Evolutionary conservation across 2,329 filamentous ascomycete genomes (phyloP).

Genomic region (Colletotrichum filicis): DNA sequence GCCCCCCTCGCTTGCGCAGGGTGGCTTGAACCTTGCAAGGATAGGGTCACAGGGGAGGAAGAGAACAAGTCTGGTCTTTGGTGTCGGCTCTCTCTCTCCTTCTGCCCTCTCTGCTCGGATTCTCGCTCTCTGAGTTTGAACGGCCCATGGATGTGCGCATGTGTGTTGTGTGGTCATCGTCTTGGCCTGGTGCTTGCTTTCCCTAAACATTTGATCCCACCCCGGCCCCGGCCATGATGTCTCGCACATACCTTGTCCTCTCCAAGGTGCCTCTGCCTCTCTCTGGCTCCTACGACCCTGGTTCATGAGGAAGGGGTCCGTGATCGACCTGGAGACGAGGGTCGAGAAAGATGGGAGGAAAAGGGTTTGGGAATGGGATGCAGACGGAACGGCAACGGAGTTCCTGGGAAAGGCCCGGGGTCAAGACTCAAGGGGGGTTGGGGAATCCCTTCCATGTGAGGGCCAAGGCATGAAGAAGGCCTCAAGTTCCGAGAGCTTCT

Average conservation of each 20-base stretch:
- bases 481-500: constrained; percentile 31
- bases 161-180: constrained; percentile 6
- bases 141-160: neutral
- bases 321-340: constrained; percentile 36
- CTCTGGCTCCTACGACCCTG: constrained; percentile 20
- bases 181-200: constrained; percentile 25
- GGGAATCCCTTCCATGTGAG: constrained; percentile 2
- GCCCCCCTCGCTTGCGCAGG: constrained; percentile 35
- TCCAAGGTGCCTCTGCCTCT: constrained; percentile 30
- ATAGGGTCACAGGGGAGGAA: neutral
- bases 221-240: constrained; percentile 28
- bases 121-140: neutral
- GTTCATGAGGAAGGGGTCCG: constrained; percentile 30
- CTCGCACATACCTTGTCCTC: constrained; percentile 28
- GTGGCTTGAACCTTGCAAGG: constrained; percentile 34
- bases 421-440: constrained; percentile 9
- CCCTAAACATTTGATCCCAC: constrained; percentile 30
- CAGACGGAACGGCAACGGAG: constrained; percentile 30
- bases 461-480: constrained; percentile 31
- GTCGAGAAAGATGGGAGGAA: constrained; percentile 23
- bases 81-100: constrained; percentile 7
- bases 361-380: constrained; percentile 24
- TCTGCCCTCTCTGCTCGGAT: constrained; percentile 16
- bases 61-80: constrained; percentile 1
- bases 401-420: constrained; percentile 20